Evolutionary conservation across 371 early-diverging fungal species (phyloP).

Genomic region (Blakeslea trispora): DNA sequence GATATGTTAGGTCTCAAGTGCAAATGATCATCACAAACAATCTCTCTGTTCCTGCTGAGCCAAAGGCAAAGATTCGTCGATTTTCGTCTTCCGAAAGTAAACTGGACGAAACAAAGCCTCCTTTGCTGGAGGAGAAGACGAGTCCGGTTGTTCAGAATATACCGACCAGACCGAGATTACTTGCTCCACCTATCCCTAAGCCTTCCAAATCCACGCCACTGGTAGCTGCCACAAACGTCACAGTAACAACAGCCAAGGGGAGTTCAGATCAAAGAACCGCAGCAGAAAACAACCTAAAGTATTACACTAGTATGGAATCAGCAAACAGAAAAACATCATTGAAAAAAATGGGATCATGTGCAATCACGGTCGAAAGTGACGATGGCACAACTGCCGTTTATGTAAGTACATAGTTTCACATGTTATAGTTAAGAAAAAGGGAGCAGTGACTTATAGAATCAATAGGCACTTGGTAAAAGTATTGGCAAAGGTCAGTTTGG

Average conservation of each 20-base stretch:
- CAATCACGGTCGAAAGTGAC: slow-evolving; percentile 18
- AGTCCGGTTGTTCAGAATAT: too few relatives aligned
- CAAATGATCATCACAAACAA: slow-evolving; percentile 15
- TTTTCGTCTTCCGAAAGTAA: neutral
- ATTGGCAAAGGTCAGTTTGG: slow-evolving; percentile 94
- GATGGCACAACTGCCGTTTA: slow-evolving; percentile 22
- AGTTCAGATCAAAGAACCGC: neutral
- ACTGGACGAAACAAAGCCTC: neutral
- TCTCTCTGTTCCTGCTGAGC: neutral
- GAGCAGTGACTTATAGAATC: neutral
- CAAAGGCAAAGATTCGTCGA: neutral
- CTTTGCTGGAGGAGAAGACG: too few relatives aligned
- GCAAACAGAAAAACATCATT: slow-evolving; percentile 24
- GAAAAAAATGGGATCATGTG: slow-evolving; percentile 29
- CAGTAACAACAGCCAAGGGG: neutral
- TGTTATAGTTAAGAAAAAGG: neutral
- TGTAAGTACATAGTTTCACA: slow-evolving; percentile 15
- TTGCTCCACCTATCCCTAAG: slow-evolving; percentile 9
- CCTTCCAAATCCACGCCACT: slow-evolving; percentile 21
- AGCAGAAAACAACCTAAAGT: neutral
- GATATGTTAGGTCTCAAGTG: slow-evolving; percentile 21
- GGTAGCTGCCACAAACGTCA: slow-evolving; percentile 4
- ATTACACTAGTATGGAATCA: slow-evolving; percentile 5
- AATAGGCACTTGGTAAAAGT: slow-evolving; percentile 81
- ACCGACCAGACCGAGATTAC: neutral